Conservation (phyloP, 2,329 filamentous ascomycete species). For the Hymenoscyphus fructigenus region DNA sequence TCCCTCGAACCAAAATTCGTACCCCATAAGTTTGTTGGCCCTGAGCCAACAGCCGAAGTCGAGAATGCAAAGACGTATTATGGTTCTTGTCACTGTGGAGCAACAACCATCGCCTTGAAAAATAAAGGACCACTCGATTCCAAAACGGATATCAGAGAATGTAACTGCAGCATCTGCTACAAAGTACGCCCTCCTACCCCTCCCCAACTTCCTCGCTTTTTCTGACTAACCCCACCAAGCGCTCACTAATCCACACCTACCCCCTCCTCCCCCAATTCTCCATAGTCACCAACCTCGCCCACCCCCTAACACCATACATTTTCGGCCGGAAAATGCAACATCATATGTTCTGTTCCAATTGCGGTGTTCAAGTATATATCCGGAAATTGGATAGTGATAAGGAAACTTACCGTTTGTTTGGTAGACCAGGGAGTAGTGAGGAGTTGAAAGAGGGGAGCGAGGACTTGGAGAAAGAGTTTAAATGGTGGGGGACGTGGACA, state of each 20-base stretch:
- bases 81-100: slow-evolving; percentile 31
- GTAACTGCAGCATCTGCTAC: slow-evolving; percentile 24
- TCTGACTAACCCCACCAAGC: not conserved
- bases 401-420: slow-evolving; percentile 1
- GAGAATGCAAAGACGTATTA: slow-evolving; percentile 26
- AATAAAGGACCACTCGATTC: slow-evolving; percentile 13
- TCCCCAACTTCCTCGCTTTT: not conserved
- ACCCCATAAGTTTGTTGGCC: slow-evolving; percentile 15
- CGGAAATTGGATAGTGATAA: not conserved
- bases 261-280: not conserved
- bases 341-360: slow-evolving; percentile 9
- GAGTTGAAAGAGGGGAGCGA: not conserved
- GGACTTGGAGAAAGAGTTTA: slow-evolving; percentile 3
- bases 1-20: slow-evolving; percentile 21
- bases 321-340: slow-evolving; percentile 10
- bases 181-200: not conserved
- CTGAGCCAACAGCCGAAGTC: slow-evolving; percentile 17
- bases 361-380: slow-evolving; percentile 9
- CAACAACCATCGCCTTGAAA: slow-evolving; percentile 22
- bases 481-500: not conserved
- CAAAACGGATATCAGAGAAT: slow-evolving; percentile 19
- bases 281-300: not conserved
- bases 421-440: not conserved
- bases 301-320: slow-evolving; percentile 3
- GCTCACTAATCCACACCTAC: slow-evolving; percentile 3